Conservation (phyloP, 768 basidiomycete genomes). For the Leucosporidium creatinivorum region DNA sequence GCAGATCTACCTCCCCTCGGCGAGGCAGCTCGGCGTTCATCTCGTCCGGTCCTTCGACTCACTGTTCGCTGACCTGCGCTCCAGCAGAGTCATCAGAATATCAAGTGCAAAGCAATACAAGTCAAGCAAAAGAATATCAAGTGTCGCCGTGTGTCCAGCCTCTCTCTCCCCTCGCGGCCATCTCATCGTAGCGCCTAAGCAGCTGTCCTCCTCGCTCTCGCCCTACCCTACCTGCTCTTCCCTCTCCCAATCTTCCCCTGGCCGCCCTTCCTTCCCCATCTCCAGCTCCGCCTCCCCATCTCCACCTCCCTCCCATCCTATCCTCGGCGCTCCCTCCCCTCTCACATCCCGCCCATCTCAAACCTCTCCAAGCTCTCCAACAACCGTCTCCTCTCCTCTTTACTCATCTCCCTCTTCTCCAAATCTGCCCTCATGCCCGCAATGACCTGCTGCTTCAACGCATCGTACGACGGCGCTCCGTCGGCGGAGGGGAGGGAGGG, state of each 20-base stretch:
- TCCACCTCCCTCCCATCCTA: background rate
- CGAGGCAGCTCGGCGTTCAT: too few species aligned
- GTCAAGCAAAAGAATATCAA: too few species aligned
- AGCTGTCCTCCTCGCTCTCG: background rate
- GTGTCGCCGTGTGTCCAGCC: background rate
- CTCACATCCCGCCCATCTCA: background rate
- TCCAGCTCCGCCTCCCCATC: too few species aligned
- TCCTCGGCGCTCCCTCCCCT: background rate
- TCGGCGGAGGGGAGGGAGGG: too few species aligned
- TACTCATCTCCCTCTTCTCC: background rate
- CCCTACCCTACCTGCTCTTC: background rate
- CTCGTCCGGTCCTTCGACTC: too few species aligned
- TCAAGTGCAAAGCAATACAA: too few species aligned
- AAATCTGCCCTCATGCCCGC: background rate
- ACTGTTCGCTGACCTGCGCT: too few species aligned
- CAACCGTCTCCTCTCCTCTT: background rate
- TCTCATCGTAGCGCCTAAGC: background rate
- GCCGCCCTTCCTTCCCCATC: background rate
- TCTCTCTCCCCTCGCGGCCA: background rate
- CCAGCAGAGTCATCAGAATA: too few species aligned
- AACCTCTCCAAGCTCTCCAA: background rate
- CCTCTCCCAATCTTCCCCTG: too few species aligned
- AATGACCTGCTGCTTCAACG: too few species aligned
- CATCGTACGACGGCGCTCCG: too few species aligned
- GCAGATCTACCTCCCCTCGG: too few species aligned